Evolutionary conservation across 2,329 filamentous ascomycete genomes (phyloP), one percentile per base, ranked within the genome.

Genomic region (Talaromyces marneffei): DNA sequence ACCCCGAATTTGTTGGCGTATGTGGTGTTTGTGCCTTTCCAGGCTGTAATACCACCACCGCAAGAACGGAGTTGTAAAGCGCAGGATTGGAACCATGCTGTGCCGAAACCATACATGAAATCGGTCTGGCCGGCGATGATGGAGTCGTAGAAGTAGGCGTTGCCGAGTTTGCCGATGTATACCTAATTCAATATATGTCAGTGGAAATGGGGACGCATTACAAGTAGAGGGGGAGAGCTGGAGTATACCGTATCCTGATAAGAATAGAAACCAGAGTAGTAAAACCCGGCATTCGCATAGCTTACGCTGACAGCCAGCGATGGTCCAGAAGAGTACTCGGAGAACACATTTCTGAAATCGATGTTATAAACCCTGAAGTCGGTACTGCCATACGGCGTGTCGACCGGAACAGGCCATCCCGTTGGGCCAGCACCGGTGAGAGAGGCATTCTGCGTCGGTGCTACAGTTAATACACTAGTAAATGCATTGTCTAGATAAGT

Each of bases 81-180:
- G 1, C 81, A 84, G 3, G 78, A 75, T 60, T 84, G 78, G 42
- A 88, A 77, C 79, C 82, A 89, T 3, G 83, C 78, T 0, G 86
- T 88, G 27, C 86, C 86, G 67, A 88, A 88, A 8, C 85, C 86
- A 68, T 88, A 89, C 20, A 89, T 75, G 73, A 89, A 89, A 66
- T 89, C 87, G 0, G 85, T 88, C 68, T 88, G 79, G 0, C 87
- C 87, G 0, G 84, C 86, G 4, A 89, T 79, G 37, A 84, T 80
- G 58, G 75, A 80, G 37, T 82, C 77, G 69, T 85, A 80, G 71
- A 89, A 85, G 72, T 87, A 88, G 0, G 82, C 82, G 65, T 87
- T 88, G 31, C 83, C 86, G 0, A 87, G 76, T 69, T 89, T 88
- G 58, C 86, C 86, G 16, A 88, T 71, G 66, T 88, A 89, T 3